phyloP scores from a whole-genome alignment of 371 early-diverging fungal species.

The Rhizomucor miehei region DNA sequence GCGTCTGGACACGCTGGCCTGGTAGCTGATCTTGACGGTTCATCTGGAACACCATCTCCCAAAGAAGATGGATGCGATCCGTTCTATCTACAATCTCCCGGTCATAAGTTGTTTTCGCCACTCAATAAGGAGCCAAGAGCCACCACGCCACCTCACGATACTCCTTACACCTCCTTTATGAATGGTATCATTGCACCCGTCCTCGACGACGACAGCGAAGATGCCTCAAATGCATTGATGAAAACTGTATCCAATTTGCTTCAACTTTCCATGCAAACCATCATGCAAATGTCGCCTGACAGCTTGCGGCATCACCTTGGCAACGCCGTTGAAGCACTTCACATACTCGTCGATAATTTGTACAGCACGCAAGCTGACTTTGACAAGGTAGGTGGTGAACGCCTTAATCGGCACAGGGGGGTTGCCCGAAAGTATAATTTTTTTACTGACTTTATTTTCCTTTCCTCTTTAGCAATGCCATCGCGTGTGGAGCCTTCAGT shows the following conservation, averaged over 20 bases:
- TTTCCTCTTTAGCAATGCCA: conserved; percentile 15
- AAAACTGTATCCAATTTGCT: conserved; percentile 2
- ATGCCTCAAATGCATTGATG: not conserved
- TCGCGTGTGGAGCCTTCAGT: conserved; percentile 20
- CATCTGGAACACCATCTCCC: conserved; percentile 23
- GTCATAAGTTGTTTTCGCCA: conserved; percentile 14
- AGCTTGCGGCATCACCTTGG: conserved; percentile 15
- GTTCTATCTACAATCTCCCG: too few relatives aligned
- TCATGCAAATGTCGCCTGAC: conserved; percentile 15
- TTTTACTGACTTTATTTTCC: too few relatives aligned
- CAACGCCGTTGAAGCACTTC: conserved; percentile 20
- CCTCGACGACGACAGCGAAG: conserved; percentile 1
- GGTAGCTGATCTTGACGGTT: conserved; percentile 19
- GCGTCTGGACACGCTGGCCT: conserved; percentile 3
- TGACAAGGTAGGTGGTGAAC: conserved; percentile 11
- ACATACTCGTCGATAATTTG: conserved; percentile 14
- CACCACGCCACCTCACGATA: too few relatives aligned
- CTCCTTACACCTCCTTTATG: too few relatives aligned
- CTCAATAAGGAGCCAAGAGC: conserved; percentile 5
- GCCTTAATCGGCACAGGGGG: too few relatives aligned
- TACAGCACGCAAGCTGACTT: conserved; percentile 11
- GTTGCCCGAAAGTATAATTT: too few relatives aligned
- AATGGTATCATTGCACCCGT: not conserved
- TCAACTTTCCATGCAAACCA: conserved; percentile 2
- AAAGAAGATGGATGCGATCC: conserved; percentile 12